Evolutionary conservation across 257 asterid genomes (phyloP), one percentile per base, ranked within the genome.

Genomic region (Solanum dulcamara): DNA sequence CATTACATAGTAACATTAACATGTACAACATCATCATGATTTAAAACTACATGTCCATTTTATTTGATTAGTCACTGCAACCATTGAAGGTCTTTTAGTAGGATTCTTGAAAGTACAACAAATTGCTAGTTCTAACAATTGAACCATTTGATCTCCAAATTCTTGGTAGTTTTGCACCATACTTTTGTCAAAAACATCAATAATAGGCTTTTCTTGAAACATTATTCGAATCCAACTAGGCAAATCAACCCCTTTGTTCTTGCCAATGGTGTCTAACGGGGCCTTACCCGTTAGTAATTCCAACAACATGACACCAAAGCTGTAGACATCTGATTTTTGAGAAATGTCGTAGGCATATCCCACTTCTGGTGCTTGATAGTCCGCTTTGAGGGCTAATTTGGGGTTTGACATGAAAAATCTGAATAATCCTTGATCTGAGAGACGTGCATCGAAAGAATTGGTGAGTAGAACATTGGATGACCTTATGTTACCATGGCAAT

Each of bases 401-500:
- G 75, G 6, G 2, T 64, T 42, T 18, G 86, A 77, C 12, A 28
- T 33, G 17, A 59, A 26, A 72, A 26, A 42, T n/a, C 48, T 53
- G 64, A 33, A 59, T 38, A 83, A 87, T 83, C 89, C 90, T 30
- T 85, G 85, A 60, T 87, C 84, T 11, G 88, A 88, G 64, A 84
- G 86, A 33, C 83, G 80, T 48, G 77, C 85, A 7, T 88, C n/a
- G 10, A 70, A 57, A 66, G 64, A 55, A 38, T 57, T 83, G 12
- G 85, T 38, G 62, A 88, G 51, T 70, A 89, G 77, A 32, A 91
- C 87, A 83, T 89, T 89, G n/a, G 88, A 42, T 82, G 91, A 81
- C 66, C 85, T 86, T 22, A 91, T 84, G 67, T 89, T 91, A 59
- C 93, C 91, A 72, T 87, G 92, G 74, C 83, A 90, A 24, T 89